Percentiles rank a stretch among this genome's conserved stretches.
Conservation (phyloP, 805 yeast species). For the Saccharomycopsis microspora region DNA sequence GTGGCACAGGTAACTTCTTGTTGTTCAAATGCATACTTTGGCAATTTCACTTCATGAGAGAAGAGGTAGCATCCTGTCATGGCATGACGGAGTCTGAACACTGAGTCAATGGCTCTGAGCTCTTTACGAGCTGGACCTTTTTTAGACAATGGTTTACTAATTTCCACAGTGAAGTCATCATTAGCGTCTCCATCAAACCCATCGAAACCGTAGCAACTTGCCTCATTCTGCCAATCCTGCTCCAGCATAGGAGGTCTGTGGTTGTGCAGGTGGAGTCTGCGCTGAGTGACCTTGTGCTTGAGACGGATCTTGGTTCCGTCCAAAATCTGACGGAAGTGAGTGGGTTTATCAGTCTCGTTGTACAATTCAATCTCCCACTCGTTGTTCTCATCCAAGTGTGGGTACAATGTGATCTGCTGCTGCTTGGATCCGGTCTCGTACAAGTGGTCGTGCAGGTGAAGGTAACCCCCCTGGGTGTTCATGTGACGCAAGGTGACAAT, state of each 20-base stretch:
- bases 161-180: slow-evolving; percentile 72
- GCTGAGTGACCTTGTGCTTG: slow-evolving; percentile 41
- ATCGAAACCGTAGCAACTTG: slow-evolving; percentile 61
- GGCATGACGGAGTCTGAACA: slow-evolving; percentile 67
- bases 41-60: slow-evolving; percentile 65
- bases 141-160: slow-evolving; percentile 41
- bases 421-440: slow-evolving; percentile 76
- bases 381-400: slow-evolving; percentile 67
- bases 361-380: slow-evolving; percentile 62
- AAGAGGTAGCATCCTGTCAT: slow-evolving; percentile 70
- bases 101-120: slow-evolving; percentile 55
- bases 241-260: slow-evolving; percentile 69
- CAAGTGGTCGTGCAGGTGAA: slow-evolving; percentile 66
- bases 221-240: slow-evolving; percentile 78
- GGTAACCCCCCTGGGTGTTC: slow-evolving; percentile 66
- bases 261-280: slow-evolving; percentile 77
- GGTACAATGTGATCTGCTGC: slow-evolving; percentile 74
- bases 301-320: slow-evolving; percentile 67
- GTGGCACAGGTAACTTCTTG: slow-evolving; percentile 77
- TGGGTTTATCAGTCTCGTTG: slow-evolving; percentile 43
- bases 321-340: slow-evolving; percentile 47
- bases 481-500: slow-evolving; percentile 54
- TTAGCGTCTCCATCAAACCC: slow-evolving; percentile 77
- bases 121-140: slow-evolving; percentile 41
- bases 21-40: slow-evolving; percentile 77